Base-by-base conservation (phyloP, 176 grass and related monocot genomes). In the Cenchrus americanus region DNA sequence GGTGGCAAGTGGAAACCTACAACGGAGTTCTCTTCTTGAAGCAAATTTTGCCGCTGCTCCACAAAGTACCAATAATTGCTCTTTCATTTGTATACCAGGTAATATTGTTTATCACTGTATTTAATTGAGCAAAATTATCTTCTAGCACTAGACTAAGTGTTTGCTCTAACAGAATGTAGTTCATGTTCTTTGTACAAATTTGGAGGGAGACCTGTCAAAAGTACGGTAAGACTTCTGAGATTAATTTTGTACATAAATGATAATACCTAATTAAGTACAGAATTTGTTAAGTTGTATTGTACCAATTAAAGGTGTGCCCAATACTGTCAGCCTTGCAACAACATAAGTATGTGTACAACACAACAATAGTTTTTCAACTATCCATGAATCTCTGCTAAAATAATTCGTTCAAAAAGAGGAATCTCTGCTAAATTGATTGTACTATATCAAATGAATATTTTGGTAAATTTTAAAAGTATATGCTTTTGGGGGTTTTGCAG, bases 81-180 rank as follows among this genome's bases (percentile, higher is more conserved):
- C 92, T 97, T 79, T 85, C 95, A 66, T 97, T 97, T 76, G 95
- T 97, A 87, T 97, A 97, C 78, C 95, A 97, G 84, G 95, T 97
- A 86, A 84, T 78, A 24, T 60, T 37, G 41, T 51, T 73, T 69
- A 83, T 7, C n/a, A 60, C n/a, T 14, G 44, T 51, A 60, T 71
- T 75, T 71, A 84, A 3, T 59, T 76, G 0, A 75, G 62, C 14
- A 50, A 80, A 71, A 27, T 71, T 30, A 54, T 86, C 21, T 82
- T n/a, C 82, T 78, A 12, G 60, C 2, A 66, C 18, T 11, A 80
- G 14, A 85, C 77, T 88, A 51, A 91, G 5, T 81, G 75, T 82
- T 74, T 89, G n/a, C 58, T 34, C 77, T 86, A 50, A 73, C 90
- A 97, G 95, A 97, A 97, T 86, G 95, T 97, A 47, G 92, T 97